A percentile compares a stretch with the other conserved stretches of the same genome.
Evolutionary conservation across 2,329 filamentous ascomycete genomes (phyloP).

Genomic region (Claviceps arundinis): DNA sequence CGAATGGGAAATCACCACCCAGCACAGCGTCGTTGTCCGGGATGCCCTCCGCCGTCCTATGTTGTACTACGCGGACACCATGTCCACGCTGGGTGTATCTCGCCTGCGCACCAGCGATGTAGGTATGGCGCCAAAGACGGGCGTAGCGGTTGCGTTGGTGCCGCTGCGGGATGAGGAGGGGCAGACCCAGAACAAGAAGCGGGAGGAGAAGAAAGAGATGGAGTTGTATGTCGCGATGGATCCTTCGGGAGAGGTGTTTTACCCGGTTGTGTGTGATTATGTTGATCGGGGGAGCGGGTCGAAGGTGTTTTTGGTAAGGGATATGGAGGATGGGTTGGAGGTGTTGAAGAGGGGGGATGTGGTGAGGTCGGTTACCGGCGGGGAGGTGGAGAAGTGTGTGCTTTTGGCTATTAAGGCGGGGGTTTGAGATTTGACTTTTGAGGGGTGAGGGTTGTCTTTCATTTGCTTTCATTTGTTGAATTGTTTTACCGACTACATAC

Average conservation of each 20-base stretch:
- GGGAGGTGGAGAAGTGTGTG: conserved; percentile 9
- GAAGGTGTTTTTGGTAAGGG: conserved; percentile 16
- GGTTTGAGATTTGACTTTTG: background rate
- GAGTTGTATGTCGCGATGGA: conserved; percentile 12
- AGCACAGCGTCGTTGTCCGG: conserved; percentile 10
- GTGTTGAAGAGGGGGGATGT: conserved; percentile 13
- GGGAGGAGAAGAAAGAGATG: background rate
- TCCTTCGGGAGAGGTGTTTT: conserved; percentile 12
- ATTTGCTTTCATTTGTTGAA: background rate
- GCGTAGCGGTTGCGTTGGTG: conserved; percentile 10
- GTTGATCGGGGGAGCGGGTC: conserved; percentile 7
- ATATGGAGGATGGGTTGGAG: conserved; percentile 11
- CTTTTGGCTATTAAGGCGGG: conserved; percentile 1
- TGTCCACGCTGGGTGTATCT: conserved; percentile 17
- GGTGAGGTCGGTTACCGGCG: conserved; percentile 15
- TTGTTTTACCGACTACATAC: background rate
- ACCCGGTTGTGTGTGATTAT: conserved; percentile 18
- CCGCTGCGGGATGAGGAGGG: conserved; percentile 7
- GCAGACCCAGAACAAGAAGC: background rate
- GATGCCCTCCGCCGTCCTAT: conserved; percentile 14
- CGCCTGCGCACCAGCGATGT: conserved; percentile 14
- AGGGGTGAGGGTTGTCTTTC: background rate
- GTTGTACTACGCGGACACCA: conserved; percentile 22
- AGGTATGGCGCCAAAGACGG: conserved; percentile 7
- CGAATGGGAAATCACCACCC: conserved; percentile 11